Evolutionary conservation across 2,329 filamentous ascomycete species (phyloP).

Genomic region (Alternaria sp.): DNA sequence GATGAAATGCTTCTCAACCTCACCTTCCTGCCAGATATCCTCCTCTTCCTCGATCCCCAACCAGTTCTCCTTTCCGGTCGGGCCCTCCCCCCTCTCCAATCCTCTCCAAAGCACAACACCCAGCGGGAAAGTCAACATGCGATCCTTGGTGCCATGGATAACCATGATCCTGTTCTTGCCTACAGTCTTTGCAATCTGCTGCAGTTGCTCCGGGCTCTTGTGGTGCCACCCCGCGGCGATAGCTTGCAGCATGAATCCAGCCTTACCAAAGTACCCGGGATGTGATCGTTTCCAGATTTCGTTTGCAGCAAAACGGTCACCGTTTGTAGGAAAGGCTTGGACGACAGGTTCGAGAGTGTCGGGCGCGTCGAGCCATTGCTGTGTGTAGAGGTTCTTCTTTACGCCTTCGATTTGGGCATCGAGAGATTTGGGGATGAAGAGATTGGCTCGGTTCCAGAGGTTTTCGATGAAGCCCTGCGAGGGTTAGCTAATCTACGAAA

Average conservation of each 20-base stretch:
- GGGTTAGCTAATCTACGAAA: conserved; percentile 50
- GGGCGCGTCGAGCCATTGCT: conserved; percentile 67
- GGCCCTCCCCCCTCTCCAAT: conserved; percentile 64
- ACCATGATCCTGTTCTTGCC: conserved; percentile 79
- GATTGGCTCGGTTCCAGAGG: conserved; percentile 64
- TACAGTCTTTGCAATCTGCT: conserved; percentile 70
- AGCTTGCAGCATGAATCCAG: conserved; percentile 78
- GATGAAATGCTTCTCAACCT: conserved; percentile 65
- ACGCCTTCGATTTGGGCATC: conserved; percentile 72
- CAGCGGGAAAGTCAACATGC: conserved; percentile 79
- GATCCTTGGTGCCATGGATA: conserved; percentile 77
- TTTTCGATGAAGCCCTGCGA: conserved; percentile 65
- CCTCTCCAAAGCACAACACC: conserved; percentile 72
- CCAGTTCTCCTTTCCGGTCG: conserved; percentile 46
- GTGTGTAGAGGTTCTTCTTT: conserved; percentile 71
- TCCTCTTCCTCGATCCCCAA: conserved; percentile 43
- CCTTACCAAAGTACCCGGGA: conserved; percentile 66
- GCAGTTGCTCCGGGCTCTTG: conserved; percentile 74
- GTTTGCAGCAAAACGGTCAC: conserved; percentile 81
- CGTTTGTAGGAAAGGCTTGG: conserved; percentile 74
- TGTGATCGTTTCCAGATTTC: conserved; percentile 77
- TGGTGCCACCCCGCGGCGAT: conserved; percentile 81
- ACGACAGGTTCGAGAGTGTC: conserved; percentile 60
- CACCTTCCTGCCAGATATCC: conserved; percentile 51
- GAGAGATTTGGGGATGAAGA: conserved; percentile 73